These are phyloP conservation scores for Coemansia sp. DNA, from an alignment of 192 early-diverging fungal species.

Conservation along the genomic window DNA sequence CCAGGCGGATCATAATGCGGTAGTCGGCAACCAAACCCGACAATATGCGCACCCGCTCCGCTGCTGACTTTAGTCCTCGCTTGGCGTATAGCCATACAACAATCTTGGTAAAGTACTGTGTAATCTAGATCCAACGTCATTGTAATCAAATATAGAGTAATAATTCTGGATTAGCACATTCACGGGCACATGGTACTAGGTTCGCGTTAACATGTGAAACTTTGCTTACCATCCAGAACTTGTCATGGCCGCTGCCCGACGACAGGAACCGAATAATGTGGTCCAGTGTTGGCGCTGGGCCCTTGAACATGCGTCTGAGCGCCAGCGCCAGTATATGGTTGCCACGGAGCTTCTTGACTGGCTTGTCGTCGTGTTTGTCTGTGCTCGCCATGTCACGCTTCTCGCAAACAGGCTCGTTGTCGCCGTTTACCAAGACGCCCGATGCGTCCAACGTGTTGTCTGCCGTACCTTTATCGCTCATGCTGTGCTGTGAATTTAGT, in stretches of 20 bases:
- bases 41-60: slow-evolving; percentile 74
- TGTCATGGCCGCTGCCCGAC: slow-evolving; percentile 66
- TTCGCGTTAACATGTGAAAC: slow-evolving; percentile 10
- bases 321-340: slow-evolving; percentile 45
- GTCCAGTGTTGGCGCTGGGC: slow-evolving; percentile 65
- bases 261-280: slow-evolving; percentile 59
- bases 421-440: slow-evolving; percentile 29
- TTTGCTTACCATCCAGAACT: slow-evolving; percentile 61
- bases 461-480: slow-evolving; percentile 3
- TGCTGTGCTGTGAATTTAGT: not conserved
- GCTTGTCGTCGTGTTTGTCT: slow-evolving; percentile 5
- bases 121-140: slow-evolving; percentile 58
- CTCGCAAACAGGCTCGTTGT: not conserved
- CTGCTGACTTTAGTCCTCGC: slow-evolving; percentile 59
- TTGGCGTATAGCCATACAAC: slow-evolving; percentile 74
- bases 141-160: not conserved
- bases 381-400: not conserved
- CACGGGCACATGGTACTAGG: not conserved
- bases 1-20: slow-evolving; percentile 88
- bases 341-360: slow-evolving; percentile 18
- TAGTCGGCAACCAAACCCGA: slow-evolving; percentile 85
- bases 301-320: slow-evolving; percentile 49
- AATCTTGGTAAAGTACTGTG: slow-evolving; percentile 92
- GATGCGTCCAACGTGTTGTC: slow-evolving; percentile 42
- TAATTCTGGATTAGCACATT: not conserved